Evolutionary conservation across 2,329 filamentous ascomycete species (phyloP).

Genomic region (Epicoccum nigrum): DNA sequence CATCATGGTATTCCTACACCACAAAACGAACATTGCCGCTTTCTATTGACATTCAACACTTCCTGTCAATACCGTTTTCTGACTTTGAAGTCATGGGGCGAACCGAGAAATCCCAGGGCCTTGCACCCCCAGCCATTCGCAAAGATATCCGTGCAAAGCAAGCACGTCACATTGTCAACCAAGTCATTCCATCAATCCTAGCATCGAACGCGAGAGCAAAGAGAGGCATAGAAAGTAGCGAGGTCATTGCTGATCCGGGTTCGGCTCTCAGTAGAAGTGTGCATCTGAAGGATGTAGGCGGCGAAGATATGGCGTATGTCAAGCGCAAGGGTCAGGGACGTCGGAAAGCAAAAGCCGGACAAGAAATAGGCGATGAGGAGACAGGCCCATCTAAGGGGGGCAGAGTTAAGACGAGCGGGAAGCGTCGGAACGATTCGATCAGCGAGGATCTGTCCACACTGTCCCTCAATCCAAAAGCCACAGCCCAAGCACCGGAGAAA

Average conservation of each 20-base stretch:
- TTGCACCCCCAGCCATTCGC: slow-evolving; percentile 46
- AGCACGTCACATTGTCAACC: slow-evolving; percentile 64
- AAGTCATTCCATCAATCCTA: slow-evolving; percentile 63
- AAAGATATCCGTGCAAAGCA: slow-evolving; percentile 57
- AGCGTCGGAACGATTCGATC: slow-evolving; percentile 17
- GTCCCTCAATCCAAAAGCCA: slow-evolving; percentile 4
- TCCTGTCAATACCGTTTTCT: too few relatives aligned
- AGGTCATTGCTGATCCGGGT: slow-evolving; percentile 55
- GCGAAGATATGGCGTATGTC: slow-evolving; percentile 28
- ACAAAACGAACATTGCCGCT: too few relatives aligned
- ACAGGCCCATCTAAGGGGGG: not conserved
- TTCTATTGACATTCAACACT: too few relatives aligned
- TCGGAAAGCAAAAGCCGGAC: slow-evolving; percentile 31
- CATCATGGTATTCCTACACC: too few relatives aligned
- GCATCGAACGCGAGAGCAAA: slow-evolving; percentile 61
- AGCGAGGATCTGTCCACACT: slow-evolving; percentile 22
- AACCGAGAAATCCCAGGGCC: slow-evolving; percentile 43
- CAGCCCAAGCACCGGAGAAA: not conserved
- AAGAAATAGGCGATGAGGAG: not conserved
- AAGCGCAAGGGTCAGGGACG: slow-evolving; percentile 45
- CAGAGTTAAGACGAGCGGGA: slow-evolving; percentile 16
- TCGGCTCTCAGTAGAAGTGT: slow-evolving; percentile 6
- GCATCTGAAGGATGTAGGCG: not conserved
- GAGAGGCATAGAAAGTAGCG: slow-evolving; percentile 59
- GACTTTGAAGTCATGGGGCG: slow-evolving; percentile 40